Base-by-base conservation (phyloP, 805 yeast species). In the Nakazawaea pomicola region DNA sequence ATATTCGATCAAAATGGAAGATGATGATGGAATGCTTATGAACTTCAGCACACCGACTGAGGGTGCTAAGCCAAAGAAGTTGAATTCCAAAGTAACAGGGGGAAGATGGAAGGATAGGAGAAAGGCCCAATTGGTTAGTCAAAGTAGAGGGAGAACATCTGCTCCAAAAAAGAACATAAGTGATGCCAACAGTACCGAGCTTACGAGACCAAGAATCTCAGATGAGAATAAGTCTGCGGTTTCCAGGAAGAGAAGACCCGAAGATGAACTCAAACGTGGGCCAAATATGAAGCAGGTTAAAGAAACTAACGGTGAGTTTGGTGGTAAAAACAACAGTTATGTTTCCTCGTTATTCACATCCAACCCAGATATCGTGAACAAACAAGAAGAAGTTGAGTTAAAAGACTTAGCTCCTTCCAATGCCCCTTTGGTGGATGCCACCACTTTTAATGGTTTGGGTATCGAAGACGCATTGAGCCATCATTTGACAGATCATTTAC, bases 281-380 rank as follows among this genome's bases (percentile, higher is more conserved):
- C 56, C 60, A 3, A 46, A 56, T 7, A 30, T 55, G 36, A 67
- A 66, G 46, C 61, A 59, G 46, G 60, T 60, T n/a, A 61, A 65
- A 46, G 80, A 75, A 54, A 60, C 70, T 7, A 64, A 68, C 39
- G 81, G 81, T 5, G 73, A 68, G 48, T 54, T 55, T 38, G 80
- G 78, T 6, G 82, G 82, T 4, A 69, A 66, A 44, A 67, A 73
- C 47, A 72, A 74, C 48, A 78, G 91, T 7, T 79, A 80, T 51
- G 88, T 91, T 3, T 86, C 97, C 0, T 91, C 97, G 1, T 64
- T 91, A 39, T 91, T 91, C 68, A 74, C 90, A 0, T 75, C 83
- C 2, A 78, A 81, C 47, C 77, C 82, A 6, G 81, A 72, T 33
- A 65, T 74, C 25, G 52, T 64, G 8, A 64, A 59, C 2, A 61